Base-by-base conservation (phyloP, 140 eudicot species). In the Oenanthe javanica region DNA sequence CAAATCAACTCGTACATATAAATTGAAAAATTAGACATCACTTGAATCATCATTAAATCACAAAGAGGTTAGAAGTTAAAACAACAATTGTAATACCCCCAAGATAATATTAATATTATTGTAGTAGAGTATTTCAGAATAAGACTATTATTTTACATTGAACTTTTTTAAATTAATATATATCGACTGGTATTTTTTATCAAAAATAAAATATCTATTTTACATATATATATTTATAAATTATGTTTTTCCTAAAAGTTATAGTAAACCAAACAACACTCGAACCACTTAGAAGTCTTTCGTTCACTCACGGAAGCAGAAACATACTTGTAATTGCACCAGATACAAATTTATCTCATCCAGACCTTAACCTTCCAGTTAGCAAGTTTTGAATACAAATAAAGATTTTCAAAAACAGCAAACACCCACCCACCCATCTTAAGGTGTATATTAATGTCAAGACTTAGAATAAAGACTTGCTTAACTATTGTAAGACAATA, bases 401-500 rank as follows among this genome's bases (percentile, higher is more conserved):
- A 67, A 67, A 67, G 45, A 3, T 67, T 67, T 31, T 31, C 45
- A 61, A 23, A 63, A 61, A 63, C 16, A 63, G 70, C 70, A 5
- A 9, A 6, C 21, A 9, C 4, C 23, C 66, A n/a, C 6, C 5
- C 66, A 57, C 66, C 9, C 72, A 64, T 14, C 10, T 13, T 27
- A 14, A 38, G 73, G 43, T 27, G 31, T 19, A 25, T 11, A 66
- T 66, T 11, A 67, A 4, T 67, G n/a, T 67, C 45, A 36, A 27
- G n/a, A 63, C 1, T n/a, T 2, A 25, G 21, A 19, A 63, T 25
- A 63, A 63, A 23, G 75, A n/a, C 51, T 21, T n/a, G 75, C 25
- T 64, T n/a, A 40, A 48, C 72, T 57, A 12, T 38, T 57, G 84
- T 72, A 46, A 72, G 31, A 74, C 81, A 71, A n/a, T n/a, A 38